Base-by-base conservation (phyloP, 352 stramenopile genomes). In the Globisporangium paroecandrum region DNA sequence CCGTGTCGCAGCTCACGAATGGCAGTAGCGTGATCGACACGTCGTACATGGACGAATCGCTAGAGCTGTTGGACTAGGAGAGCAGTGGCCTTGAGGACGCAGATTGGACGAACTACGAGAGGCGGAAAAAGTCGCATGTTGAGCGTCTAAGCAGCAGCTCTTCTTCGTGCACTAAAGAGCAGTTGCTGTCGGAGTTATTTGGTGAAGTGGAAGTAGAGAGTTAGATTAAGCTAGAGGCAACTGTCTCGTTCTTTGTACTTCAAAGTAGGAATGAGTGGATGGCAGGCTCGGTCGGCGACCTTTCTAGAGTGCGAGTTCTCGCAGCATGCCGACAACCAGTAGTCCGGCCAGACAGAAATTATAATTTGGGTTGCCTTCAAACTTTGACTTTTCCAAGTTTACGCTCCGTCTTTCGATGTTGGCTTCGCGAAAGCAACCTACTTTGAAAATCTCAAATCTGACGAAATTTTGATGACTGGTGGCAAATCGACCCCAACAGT, bases 111-210 rank as follows among this genome's bases (percentile, higher is more conserved):
- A 36, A 36, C 7, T 20, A 38, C 3, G 25, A 24, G n/a, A 15
- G 9, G 9, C n/a, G 57, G 36, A 22, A 27, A n/a, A n/a, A 34
- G 34, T 63, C 57, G 34, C 36, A 63, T 22, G 34, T n/a, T 22
- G 36, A 63, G n/a, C 57, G 57, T 38, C n/a, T 63, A n/a, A 54
- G 57, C 57, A 22, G 29, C 34, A 41, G 12, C 34, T 41, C 34
- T 12, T 41, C 34, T 41, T 53, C 46, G 20, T 22, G 8, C 18
- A 13, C 46, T 9, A 53, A 20, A 8, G 15, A 25, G 4, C 5
- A 53, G 18, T 53, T 53, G 8, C 46, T 53, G 46, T n/a, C 20
- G 5, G 46, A 53, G 18, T 20, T 53, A 1, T 53, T 25, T 24
- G 46, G 24, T 1, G 46, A 53, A 10, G 4, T 53, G n/a, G 15